A percentile compares a stretch with the other conserved stretches of the same genome.
These are phyloP conservation scores for Starmera caribaea DNA, from an alignment of 805 yeast genomes.

Conservation along the genomic window DNA sequence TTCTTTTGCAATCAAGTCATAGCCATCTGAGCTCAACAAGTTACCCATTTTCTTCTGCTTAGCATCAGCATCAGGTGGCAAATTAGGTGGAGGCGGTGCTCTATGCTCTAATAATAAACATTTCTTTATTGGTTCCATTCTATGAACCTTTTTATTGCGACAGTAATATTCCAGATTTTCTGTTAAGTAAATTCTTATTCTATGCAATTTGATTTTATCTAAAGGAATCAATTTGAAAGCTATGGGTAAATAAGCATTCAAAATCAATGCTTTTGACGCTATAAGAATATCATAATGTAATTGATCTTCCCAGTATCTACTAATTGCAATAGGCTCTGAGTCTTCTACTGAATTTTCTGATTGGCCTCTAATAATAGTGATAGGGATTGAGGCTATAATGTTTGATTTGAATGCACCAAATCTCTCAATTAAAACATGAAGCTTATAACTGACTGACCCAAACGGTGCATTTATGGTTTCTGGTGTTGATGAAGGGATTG, in stretches of 20 bases:
- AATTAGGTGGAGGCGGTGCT: slow-evolving; percentile 36
- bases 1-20: slow-evolving; percentile 63
- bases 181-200: slow-evolving; percentile 76
- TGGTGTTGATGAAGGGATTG: slow-evolving; percentile 73
- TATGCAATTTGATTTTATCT: slow-evolving; percentile 76
- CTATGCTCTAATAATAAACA: slow-evolving; percentile 72
- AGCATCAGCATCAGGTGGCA: slow-evolving; percentile 22
- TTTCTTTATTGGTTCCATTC: slow-evolving; percentile 85
- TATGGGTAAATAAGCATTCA: slow-evolving; percentile 77
- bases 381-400: slow-evolving; percentile 50
- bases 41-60: slow-evolving; percentile 33
- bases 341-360: slow-evolving; percentile 75
- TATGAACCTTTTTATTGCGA: slow-evolving; percentile 74
- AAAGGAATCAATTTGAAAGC: slow-evolving; percentile 78
- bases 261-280: slow-evolving; percentile 79
- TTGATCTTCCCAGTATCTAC: slow-evolving; percentile 91
- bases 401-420: slow-evolving; percentile 82
- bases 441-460: slow-evolving; percentile 64
- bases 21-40: slow-evolving; percentile 25
- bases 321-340: slow-evolving; percentile 86
- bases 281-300: slow-evolving; percentile 83
- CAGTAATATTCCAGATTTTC: slow-evolving; percentile 91
- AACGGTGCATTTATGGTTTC: slow-evolving; percentile 72
- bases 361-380: slow-evolving; percentile 66
- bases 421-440: slow-evolving; percentile 66